Evolutionary conservation across 345 rosid species (phyloP).

Genomic region (Melaleuca quinquenervia): DNA sequence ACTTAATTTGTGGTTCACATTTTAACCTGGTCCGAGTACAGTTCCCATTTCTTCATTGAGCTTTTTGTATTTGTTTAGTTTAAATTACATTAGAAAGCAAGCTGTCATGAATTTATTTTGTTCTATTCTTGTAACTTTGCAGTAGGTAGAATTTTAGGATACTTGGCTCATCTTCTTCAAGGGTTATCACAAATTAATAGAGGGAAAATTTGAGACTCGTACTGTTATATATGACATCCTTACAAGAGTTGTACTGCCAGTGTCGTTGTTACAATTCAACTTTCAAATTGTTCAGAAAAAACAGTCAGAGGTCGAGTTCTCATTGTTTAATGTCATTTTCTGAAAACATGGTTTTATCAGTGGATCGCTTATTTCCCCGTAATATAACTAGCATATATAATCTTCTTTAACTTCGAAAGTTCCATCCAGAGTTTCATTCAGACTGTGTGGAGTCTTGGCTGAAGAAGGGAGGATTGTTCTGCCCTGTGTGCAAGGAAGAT

Average conservation of each 20-base stretch:
- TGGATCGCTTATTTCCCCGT: background rate
- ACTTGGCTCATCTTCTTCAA: background rate
- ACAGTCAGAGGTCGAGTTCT: background rate
- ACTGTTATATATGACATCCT: background rate
- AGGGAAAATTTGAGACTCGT: background rate
- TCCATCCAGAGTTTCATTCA: conserved; percentile 58
- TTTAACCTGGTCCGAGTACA: background rate
- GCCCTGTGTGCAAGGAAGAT: conserved; percentile 83
- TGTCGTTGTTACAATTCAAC: background rate
- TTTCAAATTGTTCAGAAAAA: background rate
- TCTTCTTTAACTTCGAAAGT: background rate
- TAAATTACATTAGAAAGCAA: background rate
- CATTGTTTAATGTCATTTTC: background rate
- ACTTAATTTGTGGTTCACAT: background rate
- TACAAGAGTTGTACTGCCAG: background rate
- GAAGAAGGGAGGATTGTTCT: conserved; percentile 62
- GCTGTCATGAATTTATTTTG: background rate
- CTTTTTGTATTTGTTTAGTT: background rate
- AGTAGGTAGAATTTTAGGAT: background rate
- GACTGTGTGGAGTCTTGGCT: conserved; percentile 65
- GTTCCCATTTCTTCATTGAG: background rate
- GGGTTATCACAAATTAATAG: background rate
- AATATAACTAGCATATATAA: background rate
- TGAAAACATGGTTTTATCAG: background rate
- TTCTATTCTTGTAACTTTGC: background rate